These are phyloP conservation scores for Lachnellula occidentalis DNA, from an alignment of 2,329 filamentous ascomycete genomes.

Conservation along the genomic window DNA sequence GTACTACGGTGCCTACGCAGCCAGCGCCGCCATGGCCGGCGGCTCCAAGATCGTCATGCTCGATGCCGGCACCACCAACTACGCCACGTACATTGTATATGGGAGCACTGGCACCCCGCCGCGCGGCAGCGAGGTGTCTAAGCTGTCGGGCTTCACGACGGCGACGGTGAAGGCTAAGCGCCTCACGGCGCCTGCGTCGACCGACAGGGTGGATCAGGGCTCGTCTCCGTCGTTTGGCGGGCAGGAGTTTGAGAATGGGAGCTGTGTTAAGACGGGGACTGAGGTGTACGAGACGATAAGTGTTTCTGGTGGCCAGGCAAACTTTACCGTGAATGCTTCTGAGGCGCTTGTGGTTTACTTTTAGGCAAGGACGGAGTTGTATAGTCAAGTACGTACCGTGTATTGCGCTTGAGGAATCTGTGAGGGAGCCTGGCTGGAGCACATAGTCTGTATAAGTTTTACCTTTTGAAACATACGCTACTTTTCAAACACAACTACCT, in stretches of 20 bases:
- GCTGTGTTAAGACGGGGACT: constrained; percentile 38
- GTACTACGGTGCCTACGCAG: constrained; percentile 28
- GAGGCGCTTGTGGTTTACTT: constrained; percentile 46
- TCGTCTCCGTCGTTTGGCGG: constrained; percentile 40
- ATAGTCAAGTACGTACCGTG: no score
- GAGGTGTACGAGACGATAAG: constrained; percentile 34
- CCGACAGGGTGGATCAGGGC: constrained; percentile 39
- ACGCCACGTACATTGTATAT: constrained; percentile 24
- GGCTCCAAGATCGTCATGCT: constrained; percentile 19
- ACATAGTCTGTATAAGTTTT: no score
- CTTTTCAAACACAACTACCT: no score
- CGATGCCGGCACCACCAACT: constrained; percentile 18
- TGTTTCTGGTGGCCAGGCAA: constrained; percentile 35
- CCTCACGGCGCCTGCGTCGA: constrained; percentile 36
- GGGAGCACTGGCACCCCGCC: constrained; percentile 13
- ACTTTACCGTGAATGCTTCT: constrained; percentile 38
- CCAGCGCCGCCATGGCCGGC: constrained; percentile 21
- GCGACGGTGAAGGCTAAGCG: constrained; percentile 19
- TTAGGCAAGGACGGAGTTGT: neutral
- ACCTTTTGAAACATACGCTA: no score
- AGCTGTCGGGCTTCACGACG: constrained; percentile 13
- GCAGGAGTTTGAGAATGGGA: constrained; percentile 41
- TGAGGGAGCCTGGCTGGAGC: no score
- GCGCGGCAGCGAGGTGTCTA: constrained; percentile 18
- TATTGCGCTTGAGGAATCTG: no score